Percentiles rank a stretch among this genome's conserved stretches.
Conservation (phyloP, 2,329 filamentous ascomycete genomes). For the Gaeumannomyces tritici region DNA sequence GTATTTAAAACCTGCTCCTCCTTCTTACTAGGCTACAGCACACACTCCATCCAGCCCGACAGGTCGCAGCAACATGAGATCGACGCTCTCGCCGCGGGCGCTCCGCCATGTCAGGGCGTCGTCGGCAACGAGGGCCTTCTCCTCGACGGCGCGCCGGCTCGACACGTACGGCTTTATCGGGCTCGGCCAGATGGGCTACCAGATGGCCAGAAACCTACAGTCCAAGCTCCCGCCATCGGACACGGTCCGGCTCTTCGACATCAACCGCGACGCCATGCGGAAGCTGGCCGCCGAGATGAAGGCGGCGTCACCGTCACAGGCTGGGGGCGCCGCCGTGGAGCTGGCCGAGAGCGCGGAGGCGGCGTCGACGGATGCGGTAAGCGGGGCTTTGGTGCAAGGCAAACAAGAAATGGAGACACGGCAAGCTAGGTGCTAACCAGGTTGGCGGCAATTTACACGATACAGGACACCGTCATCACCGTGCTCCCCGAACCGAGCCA, state of each 20-base stretch:
- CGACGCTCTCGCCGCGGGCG: neutral
- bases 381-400: too few species aligned
- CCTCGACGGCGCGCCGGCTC: slow-evolving; percentile 33
- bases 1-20: too few species aligned
- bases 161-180: slow-evolving; percentile 51
- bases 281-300: slow-evolving; percentile 37
- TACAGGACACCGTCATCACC: slow-evolving; percentile 75
- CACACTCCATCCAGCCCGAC: neutral
- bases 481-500: slow-evolving; percentile 84
- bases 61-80: neutral
- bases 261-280: slow-evolving; percentile 39
- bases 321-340: slow-evolving; percentile 35
- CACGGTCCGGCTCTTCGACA: slow-evolving; percentile 44
- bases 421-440: neutral
- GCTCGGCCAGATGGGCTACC: slow-evolving; percentile 53
- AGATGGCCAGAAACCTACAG: slow-evolving; percentile 55
- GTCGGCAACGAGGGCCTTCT: slow-evolving; percentile 33
- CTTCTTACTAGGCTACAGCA: too few species aligned
- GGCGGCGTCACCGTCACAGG: slow-evolving; percentile 16
- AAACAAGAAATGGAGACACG: too few species aligned
- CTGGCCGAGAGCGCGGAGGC: slow-evolving; percentile 34
- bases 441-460: neutral
- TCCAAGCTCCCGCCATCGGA: slow-evolving; percentile 42
- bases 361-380: slow-evolving; percentile 42
- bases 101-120: slow-evolving; percentile 2